Evolutionary conservation across 139 green algal genomes (phyloP), one percentile per base, ranked within the genome.

Genomic region (Tetratostichococcus sp.): DNA sequence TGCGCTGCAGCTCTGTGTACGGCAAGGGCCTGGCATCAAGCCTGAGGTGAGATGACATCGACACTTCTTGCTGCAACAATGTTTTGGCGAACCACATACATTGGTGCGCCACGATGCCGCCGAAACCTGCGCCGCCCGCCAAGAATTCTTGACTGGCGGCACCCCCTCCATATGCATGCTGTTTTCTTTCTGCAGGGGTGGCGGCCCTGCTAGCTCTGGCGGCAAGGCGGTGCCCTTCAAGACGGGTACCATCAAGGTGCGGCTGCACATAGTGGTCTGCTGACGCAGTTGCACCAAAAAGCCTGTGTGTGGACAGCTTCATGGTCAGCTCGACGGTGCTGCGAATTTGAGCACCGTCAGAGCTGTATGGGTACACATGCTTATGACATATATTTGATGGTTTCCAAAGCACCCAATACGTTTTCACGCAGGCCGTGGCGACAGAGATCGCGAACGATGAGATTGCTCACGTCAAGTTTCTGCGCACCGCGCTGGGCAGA

Each of bases 361-460:
- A n/a, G n/a, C n/a, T n/a, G n/a, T n/a, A n/a, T n/a, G n/a, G n/a
- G n/a, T n/a, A n/a, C n/a, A n/a, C n/a, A n/a, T n/a, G n/a, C n/a
- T n/a, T n/a, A n/a, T n/a, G n/a, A n/a, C n/a, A n/a, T n/a, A n/a
- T n/a, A n/a, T n/a, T n/a, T 50, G 39, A 50, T 22, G 8, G 14
- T 50, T 50, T 50, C 8, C 39, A 22, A 14, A 50, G 14, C 8
- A 22, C 39, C 39, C 39, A 50, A 14, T 50, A 22, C 8, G 8
- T 62, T 25, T 17, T 25, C 26, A 2, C 26, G 50, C 50, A 62
- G 50, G 11, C 11, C 19, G 26, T 75, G 16, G 77, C 77, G 16
- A 68, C 67, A n/a, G 71, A 75, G 26, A 71, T 81, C 33, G 77
- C 77, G 28, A 68, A 72, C 31, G 77, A 88, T n/a, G 83, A 90